A percentile compares a stretch with the other conserved stretches of the same genome.
Evolutionary conservation across 2,329 filamentous ascomycete genomes (phyloP).

Genomic region (Davidsoniella australis): DNA sequence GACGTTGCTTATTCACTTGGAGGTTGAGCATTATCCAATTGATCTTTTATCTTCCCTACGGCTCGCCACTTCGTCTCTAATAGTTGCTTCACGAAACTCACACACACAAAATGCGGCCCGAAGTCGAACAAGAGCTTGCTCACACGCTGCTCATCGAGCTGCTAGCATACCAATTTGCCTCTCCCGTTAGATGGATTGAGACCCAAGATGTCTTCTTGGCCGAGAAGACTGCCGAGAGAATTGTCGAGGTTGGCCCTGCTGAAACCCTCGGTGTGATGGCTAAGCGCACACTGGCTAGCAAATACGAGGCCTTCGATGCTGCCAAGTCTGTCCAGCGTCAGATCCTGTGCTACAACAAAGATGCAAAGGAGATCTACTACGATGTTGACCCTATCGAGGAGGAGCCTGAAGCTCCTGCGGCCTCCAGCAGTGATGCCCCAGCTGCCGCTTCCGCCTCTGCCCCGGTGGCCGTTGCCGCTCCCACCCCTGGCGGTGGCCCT

Average conservation of each 20-base stretch:
- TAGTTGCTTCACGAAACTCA: conserved; percentile 4
- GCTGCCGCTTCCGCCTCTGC: conserved; percentile 38
- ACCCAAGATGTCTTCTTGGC: conserved; percentile 98
- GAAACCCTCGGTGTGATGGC: conserved; percentile 97
- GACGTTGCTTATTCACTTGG: not conserved
- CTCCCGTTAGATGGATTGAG: conserved; percentile 98
- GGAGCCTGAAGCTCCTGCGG: conserved; percentile 49
- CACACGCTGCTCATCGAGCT: conserved; percentile 97
- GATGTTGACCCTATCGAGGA: conserved; percentile 92
- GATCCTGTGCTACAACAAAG: conserved; percentile 98
- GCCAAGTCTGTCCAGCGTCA: conserved; percentile 92
- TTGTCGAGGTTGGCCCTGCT: conserved; percentile 92
- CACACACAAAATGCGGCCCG: conserved; percentile 65
- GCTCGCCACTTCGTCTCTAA: not conserved
- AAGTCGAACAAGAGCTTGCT: conserved; percentile 97
- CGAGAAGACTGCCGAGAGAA: conserved; percentile 88
- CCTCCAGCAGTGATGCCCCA: conserved; percentile 32
- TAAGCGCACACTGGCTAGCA: conserved; percentile 82
- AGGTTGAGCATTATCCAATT: not conserved
- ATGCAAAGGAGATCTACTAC: conserved; percentile 98
- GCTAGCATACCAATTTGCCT: conserved; percentile 97
- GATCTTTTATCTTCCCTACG: conserved; percentile 4
- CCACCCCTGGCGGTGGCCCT: conserved; percentile 62
- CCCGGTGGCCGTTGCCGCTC: conserved; percentile 36
- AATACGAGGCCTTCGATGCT: conserved; percentile 97